phyloP scores from a whole-genome alignment of 768 basidiomycete genomes.

The Macrolepiota dolichaula region DNA sequence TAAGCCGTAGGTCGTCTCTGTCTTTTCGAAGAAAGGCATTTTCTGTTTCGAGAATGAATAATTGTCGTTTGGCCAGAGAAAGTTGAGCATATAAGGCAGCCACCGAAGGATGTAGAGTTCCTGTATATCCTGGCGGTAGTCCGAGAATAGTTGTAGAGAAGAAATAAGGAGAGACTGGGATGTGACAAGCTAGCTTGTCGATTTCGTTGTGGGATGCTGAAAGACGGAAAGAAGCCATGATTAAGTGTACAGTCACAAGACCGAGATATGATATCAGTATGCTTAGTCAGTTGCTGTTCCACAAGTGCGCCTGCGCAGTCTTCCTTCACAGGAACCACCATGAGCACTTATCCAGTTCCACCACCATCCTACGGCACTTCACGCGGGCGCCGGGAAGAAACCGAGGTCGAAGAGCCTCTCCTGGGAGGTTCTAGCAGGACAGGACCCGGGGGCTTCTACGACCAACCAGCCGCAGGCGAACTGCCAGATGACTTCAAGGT shows the following conservation, averaged over 20 bases:
- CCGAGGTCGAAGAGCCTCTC: slow-evolving; percentile 49
- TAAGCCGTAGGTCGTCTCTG: neutral
- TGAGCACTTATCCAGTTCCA: slow-evolving; percentile 59
- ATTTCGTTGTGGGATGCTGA: neutral
- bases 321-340: slow-evolving; percentile 28
- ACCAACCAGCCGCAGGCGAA: slow-evolving; percentile 73
- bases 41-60: slow-evolving; percentile 1
- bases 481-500: slow-evolving; percentile 95
- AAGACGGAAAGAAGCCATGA: neutral
- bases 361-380: slow-evolving; percentile 59
- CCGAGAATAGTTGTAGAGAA: no score
- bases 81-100: neutral
- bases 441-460: slow-evolving; percentile 52
- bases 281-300: slow-evolving; percentile 9
- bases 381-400: slow-evolving; percentile 29
- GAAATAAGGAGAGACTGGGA: no score
- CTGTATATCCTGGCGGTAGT: neutral
- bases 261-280: neutral
- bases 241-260: slow-evolving; percentile 1
- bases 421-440: slow-evolving; percentile 46
- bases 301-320: neutral
- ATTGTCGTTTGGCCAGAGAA: neutral
- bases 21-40: neutral
- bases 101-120: neutral
- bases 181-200: no score